Evolutionary conservation across 495 filamentous ascomycete species (phyloP), one percentile per base, ranked within the genome.

Genomic region (Neurospora sp.): DNA sequence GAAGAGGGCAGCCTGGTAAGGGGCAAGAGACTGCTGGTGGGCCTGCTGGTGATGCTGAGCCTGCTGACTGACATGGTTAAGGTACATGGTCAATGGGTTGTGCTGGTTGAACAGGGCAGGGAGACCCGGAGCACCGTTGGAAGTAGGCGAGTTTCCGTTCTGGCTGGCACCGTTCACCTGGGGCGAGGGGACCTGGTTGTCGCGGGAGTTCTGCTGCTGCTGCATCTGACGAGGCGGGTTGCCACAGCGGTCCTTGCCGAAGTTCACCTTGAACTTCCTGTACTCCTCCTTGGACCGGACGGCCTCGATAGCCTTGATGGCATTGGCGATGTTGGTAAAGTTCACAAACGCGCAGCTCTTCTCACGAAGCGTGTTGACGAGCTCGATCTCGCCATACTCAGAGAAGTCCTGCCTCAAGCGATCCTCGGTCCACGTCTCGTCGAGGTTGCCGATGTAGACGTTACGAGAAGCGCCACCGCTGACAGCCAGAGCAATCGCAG

Each of bases 301-400:
- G 40, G 95, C 96, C 81, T 99, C 96, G 75, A 99, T 99, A 5
- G 96, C 96, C 82, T 99, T 99, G 86, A 99, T 99, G 48, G 96
- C 96, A 74, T 99, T 99, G 76, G 96, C 96, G 77, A 99, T 99
- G 84, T 99, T 98, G 78, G 96, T 98, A 80, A 99, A 99, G 82
- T 99, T 99, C 82, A 98, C 96, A 78, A 99, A 99, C 0, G 96
- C 96, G 82, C 96, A 98, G 84, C 94, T 97, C 90, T 99, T 99
- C 87, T 99, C 96, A 69, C 96, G 91, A 70, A 99, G 84, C 19
- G 96, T 91, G 85, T 99, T 99, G 39, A 98, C 96, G 73, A 98
- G 86, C 83, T 99, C 96, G 75, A 98, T 98, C 84, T 99, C 96
- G 74, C 96, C 96, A 77, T 93, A 98, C 82, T 99, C 96, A 21